phyloP scores from a whole-genome alignment of 805 yeast species.

The Kuraishia ogatae region DNA sequence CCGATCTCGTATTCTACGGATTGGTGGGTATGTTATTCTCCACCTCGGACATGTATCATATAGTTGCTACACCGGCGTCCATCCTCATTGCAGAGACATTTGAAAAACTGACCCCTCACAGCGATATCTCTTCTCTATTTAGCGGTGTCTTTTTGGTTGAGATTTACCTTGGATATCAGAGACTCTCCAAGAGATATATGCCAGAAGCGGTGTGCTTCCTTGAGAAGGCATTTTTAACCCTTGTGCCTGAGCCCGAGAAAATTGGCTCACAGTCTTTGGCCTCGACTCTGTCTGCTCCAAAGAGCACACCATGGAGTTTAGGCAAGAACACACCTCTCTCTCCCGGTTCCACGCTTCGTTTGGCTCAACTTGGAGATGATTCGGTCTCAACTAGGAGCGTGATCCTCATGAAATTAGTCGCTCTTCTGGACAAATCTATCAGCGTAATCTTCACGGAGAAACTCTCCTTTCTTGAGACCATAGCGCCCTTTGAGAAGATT shows the following conservation, averaged over 20 bases:
- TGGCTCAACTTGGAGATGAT: background rate
- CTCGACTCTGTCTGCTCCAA: constrained; percentile 10
- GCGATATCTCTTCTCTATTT: constrained; percentile 26
- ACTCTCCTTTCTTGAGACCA: constrained; percentile 51
- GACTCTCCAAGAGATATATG: constrained; percentile 66
- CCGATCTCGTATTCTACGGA: constrained; percentile 61
- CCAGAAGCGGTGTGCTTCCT: constrained; percentile 70
- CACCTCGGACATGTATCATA: constrained; percentile 92
- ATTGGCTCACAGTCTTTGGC: constrained; percentile 12
- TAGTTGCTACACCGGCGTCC: constrained; percentile 78
- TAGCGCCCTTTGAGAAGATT: constrained; percentile 35
- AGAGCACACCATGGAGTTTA: constrained; percentile 13
- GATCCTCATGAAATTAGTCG: constrained; percentile 25
- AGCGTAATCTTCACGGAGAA: constrained; percentile 50
- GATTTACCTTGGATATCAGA: constrained; percentile 61
- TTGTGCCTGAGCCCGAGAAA: constrained; percentile 28
- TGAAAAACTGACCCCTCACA: constrained; percentile 30
- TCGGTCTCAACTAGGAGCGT: constrained; percentile 8
- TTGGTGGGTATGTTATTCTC: constrained; percentile 76
- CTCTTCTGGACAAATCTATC: constrained; percentile 22
- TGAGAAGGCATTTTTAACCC: constrained; percentile 37
- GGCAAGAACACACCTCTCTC: constrained; percentile 6
- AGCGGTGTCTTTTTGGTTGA: constrained; percentile 64
- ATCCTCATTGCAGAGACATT: constrained; percentile 67
- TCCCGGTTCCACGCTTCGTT: constrained; percentile 3